A percentile compares a stretch with the other conserved stretches of the same genome.
These are phyloP conservation scores for Plasmopara muralis DNA, from an alignment of 352 stramenopile species.

Conservation along the genomic window DNA sequence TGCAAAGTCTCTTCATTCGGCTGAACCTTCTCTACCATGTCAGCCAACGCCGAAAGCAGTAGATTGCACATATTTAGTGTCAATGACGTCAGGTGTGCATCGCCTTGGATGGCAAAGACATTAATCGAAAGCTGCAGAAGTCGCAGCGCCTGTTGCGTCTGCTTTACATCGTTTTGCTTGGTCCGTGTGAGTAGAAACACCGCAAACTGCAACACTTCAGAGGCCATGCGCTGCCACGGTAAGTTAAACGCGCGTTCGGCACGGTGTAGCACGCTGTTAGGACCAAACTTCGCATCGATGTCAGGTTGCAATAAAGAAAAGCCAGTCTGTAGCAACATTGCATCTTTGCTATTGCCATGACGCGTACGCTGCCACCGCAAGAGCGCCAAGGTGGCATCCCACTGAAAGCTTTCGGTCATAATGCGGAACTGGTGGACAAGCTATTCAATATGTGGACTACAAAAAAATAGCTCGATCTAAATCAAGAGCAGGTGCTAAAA, in stretches of 20 bases:
- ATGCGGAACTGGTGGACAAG: background rate
- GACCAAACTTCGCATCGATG: conserved; percentile 8
- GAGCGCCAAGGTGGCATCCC: conserved; percentile 51
- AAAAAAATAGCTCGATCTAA: background rate
- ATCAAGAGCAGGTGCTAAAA: conserved; percentile 22
- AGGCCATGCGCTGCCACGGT: conserved; percentile 45
- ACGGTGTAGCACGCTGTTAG: conserved; percentile 18
- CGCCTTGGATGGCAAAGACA: conserved; percentile 26
- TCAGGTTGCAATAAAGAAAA: conserved; percentile 28
- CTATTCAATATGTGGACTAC: conserved; percentile 9
- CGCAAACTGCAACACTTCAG: conserved; percentile 61
- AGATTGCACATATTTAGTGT: conserved; percentile 70
- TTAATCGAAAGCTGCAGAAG: conserved; percentile 54
- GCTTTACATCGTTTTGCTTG: conserved; percentile 28
- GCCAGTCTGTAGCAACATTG: conserved; percentile 31
- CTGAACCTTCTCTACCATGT: conserved; percentile 40
- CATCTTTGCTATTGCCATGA: conserved; percentile 44
- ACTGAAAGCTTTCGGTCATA: conserved; percentile 12
- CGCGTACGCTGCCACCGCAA: conserved; percentile 60
- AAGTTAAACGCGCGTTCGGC: conserved; percentile 51
- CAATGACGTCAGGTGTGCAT: conserved; percentile 37
- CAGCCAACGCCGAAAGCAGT: conserved; percentile 55
- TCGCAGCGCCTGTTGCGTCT: conserved; percentile 37
- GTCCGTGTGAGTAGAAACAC: conserved; percentile 60
- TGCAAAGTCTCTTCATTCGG: conserved; percentile 15